These are phyloP conservation scores for Blastobotrys parvus DNA, from an alignment of 805 yeast genomes.

Conservation along the genomic window DNA sequence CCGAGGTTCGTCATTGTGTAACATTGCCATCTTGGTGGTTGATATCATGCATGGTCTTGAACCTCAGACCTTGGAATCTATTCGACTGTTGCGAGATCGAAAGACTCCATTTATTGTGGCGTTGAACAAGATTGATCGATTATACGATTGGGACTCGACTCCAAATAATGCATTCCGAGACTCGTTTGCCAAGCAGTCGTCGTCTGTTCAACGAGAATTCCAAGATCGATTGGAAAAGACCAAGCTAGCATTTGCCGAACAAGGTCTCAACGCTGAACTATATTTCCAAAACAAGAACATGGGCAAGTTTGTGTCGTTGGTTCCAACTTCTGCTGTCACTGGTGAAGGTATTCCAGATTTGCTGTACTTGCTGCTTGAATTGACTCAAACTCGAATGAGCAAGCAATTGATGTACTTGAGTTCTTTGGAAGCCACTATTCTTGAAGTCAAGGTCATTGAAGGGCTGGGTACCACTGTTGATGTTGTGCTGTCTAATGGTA, in stretches of 20 bases:
- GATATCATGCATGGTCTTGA: constrained; percentile 99
- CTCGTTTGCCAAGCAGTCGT: constrained; percentile 72
- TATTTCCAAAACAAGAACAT: constrained; percentile 92
- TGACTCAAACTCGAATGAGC: constrained; percentile 98
- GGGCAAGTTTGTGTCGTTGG: constrained; percentile 89
- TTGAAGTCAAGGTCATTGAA: constrained; percentile 96
- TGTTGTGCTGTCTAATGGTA: constrained; percentile 95
- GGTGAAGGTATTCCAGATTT: constrained; percentile 99
- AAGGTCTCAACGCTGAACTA: constrained; percentile 94
- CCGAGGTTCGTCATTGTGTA: constrained; percentile 98
- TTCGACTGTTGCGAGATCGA: constrained; percentile 84
- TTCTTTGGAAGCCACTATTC: constrained; percentile 87
- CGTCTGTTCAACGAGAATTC: constrained; percentile 86
- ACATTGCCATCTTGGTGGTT: constrained; percentile 95
- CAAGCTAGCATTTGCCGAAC: constrained; percentile 90
- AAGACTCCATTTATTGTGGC: constrained; percentile 98
- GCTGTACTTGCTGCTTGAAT: constrained; percentile 87
- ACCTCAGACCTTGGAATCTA: constrained; percentile 94
- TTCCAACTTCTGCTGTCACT: constrained; percentile 97
- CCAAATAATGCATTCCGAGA: constrained; percentile 97
- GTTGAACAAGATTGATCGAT: constrained; percentile 92
- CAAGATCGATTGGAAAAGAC: constrained; percentile 78
- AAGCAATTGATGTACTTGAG: constrained; percentile 95
- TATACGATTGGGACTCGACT: constrained; percentile 84
- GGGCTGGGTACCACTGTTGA: constrained; percentile 99